Conservation (phyloP, 495 filamentous ascomycete species). For the Sabuloglossum arenarium region DNA sequence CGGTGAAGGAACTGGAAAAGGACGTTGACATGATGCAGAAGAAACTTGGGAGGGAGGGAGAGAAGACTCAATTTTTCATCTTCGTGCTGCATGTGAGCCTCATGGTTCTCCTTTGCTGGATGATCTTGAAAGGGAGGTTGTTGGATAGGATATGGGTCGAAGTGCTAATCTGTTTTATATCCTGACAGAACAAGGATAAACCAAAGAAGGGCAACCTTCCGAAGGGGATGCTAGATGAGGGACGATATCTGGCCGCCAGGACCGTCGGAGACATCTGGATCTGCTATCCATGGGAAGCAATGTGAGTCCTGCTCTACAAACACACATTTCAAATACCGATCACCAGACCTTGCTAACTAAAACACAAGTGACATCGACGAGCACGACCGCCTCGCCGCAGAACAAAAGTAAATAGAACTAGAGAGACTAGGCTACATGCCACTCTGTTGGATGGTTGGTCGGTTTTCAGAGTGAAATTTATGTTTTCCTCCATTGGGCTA, state of each 20-base stretch:
- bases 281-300: slow-evolving; percentile 98
- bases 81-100: slow-evolving; percentile 88
- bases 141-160: not conserved
- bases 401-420: not conserved
- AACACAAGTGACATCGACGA: slow-evolving; percentile 64
- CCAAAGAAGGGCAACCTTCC: slow-evolving; percentile 76
- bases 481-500: not conserved
- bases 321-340: not conserved
- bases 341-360: not conserved
- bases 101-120: not conserved
- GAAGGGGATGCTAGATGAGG: slow-evolving; percentile 50
- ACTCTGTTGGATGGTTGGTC: no score
- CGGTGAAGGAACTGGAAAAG: slow-evolving; percentile 86
- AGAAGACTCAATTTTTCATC: slow-evolving; percentile 71
- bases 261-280: slow-evolving; percentile 93
- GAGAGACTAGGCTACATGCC: not conserved
- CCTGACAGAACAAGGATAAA: slow-evolving; percentile 78
- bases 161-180: slow-evolving; percentile 4
- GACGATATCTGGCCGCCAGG: slow-evolving; percentile 64
- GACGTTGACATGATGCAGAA: slow-evolving; percentile 71
- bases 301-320: slow-evolving; percentile 23
- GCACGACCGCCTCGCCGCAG: slow-evolving; percentile 51
- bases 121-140: not conserved
- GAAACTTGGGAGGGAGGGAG: slow-evolving; percentile 40
- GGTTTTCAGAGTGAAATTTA: no score